A percentile compares a stretch with the other conserved stretches of the same genome.
These are phyloP conservation scores for Gautieria morchelliformis DNA, from an alignment of 768 basidiomycete genomes.

Conservation along the genomic window DNA sequence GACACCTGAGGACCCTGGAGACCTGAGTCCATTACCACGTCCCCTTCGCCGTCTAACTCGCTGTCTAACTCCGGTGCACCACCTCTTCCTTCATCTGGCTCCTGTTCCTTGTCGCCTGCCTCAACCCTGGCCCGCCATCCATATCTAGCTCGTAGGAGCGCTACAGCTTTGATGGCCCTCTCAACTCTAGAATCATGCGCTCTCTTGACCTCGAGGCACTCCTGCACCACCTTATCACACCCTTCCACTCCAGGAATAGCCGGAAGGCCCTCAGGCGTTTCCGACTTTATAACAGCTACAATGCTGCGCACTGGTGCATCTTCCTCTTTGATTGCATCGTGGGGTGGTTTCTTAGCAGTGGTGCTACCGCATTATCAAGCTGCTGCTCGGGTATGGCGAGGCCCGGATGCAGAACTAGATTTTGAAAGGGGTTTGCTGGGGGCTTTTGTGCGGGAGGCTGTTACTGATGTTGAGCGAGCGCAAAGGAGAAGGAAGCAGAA, in stretches of 20 bases:
- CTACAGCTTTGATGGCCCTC: constrained; percentile 66
- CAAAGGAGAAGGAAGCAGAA: constrained; percentile 44
- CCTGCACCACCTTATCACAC: constrained; percentile 48
- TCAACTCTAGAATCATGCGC: constrained; percentile 73
- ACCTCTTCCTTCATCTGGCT: too few relatives aligned
- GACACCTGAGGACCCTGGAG: too few relatives aligned
- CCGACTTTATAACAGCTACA: constrained; percentile 32
- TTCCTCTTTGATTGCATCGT: constrained; percentile 63
- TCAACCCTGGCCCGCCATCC: constrained; percentile 75
- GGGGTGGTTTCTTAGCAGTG: constrained; percentile 70
- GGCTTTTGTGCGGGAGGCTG: background rate
- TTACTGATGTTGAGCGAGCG: constrained; percentile 1
- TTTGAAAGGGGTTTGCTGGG: constrained; percentile 41
- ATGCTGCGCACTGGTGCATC: constrained; percentile 63
- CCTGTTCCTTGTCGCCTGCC: too few relatives aligned
- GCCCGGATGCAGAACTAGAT: constrained; percentile 59
- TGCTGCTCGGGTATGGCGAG: constrained; percentile 49
- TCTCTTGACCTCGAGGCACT: constrained; percentile 54
- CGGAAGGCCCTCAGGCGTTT: constrained; percentile 4
- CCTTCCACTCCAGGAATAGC: background rate
- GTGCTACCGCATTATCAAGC: constrained; percentile 64
- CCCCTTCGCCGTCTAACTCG: background rate
- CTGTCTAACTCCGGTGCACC: background rate
- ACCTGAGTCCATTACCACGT: too few relatives aligned
- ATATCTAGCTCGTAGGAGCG: constrained; percentile 68